Conservation (phyloP, 2,329 filamentous ascomycete species). For the Didymella pomorum region DNA sequence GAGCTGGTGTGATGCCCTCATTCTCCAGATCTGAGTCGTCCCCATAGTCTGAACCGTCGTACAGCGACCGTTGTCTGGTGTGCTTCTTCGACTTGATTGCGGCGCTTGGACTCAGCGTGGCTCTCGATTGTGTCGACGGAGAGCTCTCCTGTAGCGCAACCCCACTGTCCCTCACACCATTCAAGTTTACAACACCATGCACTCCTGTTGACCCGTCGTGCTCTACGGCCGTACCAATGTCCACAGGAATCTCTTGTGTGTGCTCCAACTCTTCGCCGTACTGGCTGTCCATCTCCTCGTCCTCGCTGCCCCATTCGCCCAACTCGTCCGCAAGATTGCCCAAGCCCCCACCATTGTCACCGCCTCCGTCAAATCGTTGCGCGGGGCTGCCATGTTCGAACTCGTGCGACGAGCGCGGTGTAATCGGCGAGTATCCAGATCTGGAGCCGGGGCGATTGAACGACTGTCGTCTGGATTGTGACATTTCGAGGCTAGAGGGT, state of each 20-base stretch:
- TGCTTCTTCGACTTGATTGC: slow-evolving; percentile 44
- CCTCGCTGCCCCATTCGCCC: slow-evolving; percentile 69
- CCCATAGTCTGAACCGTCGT: slow-evolving; percentile 78
- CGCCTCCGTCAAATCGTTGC: slow-evolving; percentile 48
- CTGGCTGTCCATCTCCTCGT: slow-evolving; percentile 60
- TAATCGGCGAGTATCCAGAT: slow-evolving; percentile 55
- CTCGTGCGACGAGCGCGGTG: slow-evolving; percentile 51
- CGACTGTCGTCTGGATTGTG: slow-evolving; percentile 46
- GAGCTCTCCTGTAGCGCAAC: slow-evolving; percentile 55
- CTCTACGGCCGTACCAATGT: slow-evolving; percentile 46
- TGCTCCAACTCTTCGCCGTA: slow-evolving; percentile 46
- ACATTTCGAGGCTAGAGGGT: slow-evolving; percentile 54
- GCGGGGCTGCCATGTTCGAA: slow-evolving; percentile 52
- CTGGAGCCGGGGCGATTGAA: slow-evolving; percentile 53
- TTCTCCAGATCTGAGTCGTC: slow-evolving; percentile 74
- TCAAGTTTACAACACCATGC: slow-evolving; percentile 28
- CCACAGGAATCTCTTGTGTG: slow-evolving; percentile 30
- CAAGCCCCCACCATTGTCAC: slow-evolving; percentile 63
- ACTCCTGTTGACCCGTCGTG: slow-evolving; percentile 44
- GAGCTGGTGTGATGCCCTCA: slow-evolving; percentile 70
- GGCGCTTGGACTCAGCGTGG: slow-evolving; percentile 52
- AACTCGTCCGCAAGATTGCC: slow-evolving; percentile 84
- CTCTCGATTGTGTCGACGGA: slow-evolving; percentile 41
- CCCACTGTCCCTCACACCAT: slow-evolving; percentile 56
- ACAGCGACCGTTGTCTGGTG: slow-evolving; percentile 60